Evolutionary conservation across 2,329 filamentous ascomycete species (phyloP), one percentile per base, ranked within the genome.

Genomic region (Fusarium acutatum): DNA sequence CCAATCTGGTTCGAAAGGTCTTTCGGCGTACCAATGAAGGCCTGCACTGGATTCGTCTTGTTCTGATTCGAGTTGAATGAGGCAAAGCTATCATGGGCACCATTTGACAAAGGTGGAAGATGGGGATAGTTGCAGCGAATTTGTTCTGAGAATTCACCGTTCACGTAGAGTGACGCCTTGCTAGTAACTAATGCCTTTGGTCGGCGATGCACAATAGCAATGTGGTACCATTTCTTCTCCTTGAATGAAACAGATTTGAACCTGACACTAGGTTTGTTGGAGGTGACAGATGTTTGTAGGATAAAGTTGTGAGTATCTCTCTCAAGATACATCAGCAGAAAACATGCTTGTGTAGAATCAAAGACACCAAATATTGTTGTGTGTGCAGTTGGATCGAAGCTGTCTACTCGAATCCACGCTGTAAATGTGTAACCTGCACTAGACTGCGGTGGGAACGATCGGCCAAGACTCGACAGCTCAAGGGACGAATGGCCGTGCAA

Each of bases 311-410:
- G 93, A 5, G 94, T 97, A 80, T 98, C 95, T 79, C 93, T 95
- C 81, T 99, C 97, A 43, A 99, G 87, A 79, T 99, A 99, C 68
- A 95, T 92, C 75, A 99, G 90, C 40, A 99, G 84, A 79, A 99
- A 99, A 82, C 96, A 99, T 10, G 94, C 94, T 81, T 98, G 96
- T 10, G 91, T 94, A 7, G 92, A 88, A 82, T 99, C 96, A 81
- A 97, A 98, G 14, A 96, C 94, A 32, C 96, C 96, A 81, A 99
- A 99, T 20, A 99, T 88, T 0, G 96, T 99, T 1, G 96, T 99
- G 81, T 99, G 96, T 22, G 93, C 91, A 50, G 90, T 89, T 10
- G 89, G 85, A 80, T 99, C 97, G 81, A 96, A 98, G 44, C 90
- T 87, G 80, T 98, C 95, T 67, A 99, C 90, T 26, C 93, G 91